Base-by-base conservation (phyloP, 2,329 filamentous ascomycete genomes). In the Fusarium sp. region DNA sequence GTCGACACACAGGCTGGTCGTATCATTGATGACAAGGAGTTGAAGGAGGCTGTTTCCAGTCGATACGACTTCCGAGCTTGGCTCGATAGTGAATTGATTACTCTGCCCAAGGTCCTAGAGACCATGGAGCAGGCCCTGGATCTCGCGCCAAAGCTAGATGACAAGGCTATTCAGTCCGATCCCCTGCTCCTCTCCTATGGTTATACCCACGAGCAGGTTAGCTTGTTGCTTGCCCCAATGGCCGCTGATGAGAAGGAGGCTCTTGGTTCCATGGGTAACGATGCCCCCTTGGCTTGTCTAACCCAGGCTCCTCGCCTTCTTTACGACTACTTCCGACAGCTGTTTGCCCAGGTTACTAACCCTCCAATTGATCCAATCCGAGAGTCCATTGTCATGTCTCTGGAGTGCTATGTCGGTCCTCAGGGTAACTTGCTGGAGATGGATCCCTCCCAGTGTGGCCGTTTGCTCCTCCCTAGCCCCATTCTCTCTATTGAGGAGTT, bases 271-370 rank as follows among this genome's bases (percentile, higher is more conserved):
- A 98, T 98, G 94, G 94, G 94, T 70, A 98, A 98, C 73, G 94
- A 98, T 80, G 92, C 91, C 39, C 94, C 94, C 38, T 82, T 98
- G 63, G 94, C 94, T 49, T 97, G 93, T 76, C 82, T 98, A 73
- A 91, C 94, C n/a, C 86, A 91, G 65, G 91, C 93, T 62, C 93
- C 94, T 67, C 91, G 93, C 68, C 82, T 97, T 49, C 85, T 97
- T 17, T 96, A 91, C 76, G 94, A 97, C 77, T 98, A 98, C 80
- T 98, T 98, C 88, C 88, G 94, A 62, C 92, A 98, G 80, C 88
- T 98, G 38, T 98, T 98, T 76, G 94, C 94, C 9, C 94, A 98
- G 79, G 94, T 98, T 75, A 98, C 94, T 61, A 98, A 98, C 77
- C 94, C 94, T 67, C 94, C 94, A 13, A 98, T 98, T 72, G 94